Conservation (phyloP, 192 early-diverging fungal genomes). For the Coemansia sp. region DNA sequence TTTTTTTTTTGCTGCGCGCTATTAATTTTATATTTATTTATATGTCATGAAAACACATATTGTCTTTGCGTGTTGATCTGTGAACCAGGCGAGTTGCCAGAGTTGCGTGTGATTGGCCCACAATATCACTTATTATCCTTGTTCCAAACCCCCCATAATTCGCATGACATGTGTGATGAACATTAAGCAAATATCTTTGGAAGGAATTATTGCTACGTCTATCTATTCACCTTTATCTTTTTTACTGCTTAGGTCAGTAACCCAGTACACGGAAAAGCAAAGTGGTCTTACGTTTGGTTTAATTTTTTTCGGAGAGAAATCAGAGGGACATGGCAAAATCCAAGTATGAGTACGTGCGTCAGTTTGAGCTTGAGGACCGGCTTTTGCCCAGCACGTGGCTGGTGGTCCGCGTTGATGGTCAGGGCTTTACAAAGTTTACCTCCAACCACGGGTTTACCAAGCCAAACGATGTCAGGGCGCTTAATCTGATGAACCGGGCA, state of each 20-base stretch:
- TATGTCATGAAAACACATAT: no score
- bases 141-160: no score
- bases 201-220: no score
- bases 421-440: constrained; percentile 88
- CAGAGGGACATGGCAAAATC: constrained; percentile 80
- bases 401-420: constrained; percentile 91
- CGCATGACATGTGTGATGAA: no score
- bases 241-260: no score
- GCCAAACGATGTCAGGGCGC: constrained; percentile 74
- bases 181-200: no score
- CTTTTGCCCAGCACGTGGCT: constrained; percentile 86
- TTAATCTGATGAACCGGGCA: constrained; percentile 80
- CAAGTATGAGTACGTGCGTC: constrained; percentile 87
- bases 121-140: neutral
- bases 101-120: neutral
- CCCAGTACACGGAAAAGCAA: no score
- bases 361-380: constrained; percentile 77
- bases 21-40: constrained; percentile 2
- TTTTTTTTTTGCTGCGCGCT: neutral
- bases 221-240: no score
- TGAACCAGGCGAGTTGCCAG: neutral
- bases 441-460: constrained; percentile 70
- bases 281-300: neutral
- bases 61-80: no score
- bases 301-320: neutral